Evolutionary conservation across 2,329 filamentous ascomycete species (phyloP), one percentile per base, ranked within the genome.

Genomic region (Fusarium cyanostomum): DNA sequence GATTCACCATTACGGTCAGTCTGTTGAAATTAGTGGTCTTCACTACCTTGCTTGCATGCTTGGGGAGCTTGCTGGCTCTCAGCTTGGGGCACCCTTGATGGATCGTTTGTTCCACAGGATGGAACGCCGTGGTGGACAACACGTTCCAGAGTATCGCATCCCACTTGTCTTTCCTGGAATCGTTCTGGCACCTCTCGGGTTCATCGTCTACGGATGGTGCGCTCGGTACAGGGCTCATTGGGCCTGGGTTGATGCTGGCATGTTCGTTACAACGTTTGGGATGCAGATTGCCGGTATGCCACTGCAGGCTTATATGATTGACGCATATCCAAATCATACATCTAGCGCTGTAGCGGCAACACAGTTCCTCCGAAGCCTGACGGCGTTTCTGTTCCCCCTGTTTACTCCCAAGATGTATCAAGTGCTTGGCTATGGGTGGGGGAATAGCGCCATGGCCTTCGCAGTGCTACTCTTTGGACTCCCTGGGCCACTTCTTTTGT

Each of bases 1-100:
- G 86, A 78, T 73, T 3, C 63, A 70, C 0, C 73, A 78, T 12
- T 92, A 91, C 67, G 69, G 79, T 50, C 79, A 88, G 66, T 80
- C 81, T 1, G 77, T 82, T 9, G 83, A 84, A 49, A 84, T 86
- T 26, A 86, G 83, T n/a, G 85, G 85, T 0, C 72, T 90, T 1
- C 87, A 90, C 72, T 90, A 89, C 73, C 81, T 89, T 35, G 84
- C 87, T 9, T 81, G 86, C 16, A 86, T 84, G 0, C 35, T 89
- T 0, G 89, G 89, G 2, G 89, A 90, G 74, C 80, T 88, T 52
- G 71, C 83, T 0, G 86, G 82, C 8, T 78, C 81, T 0, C 81
- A 86, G 56, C 64, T 84, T 1, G 77, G 78, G 8, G 81, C 78
- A 0, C 71, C 72, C 0, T 26, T 81, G 0, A 80, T 82, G 71